A percentile compares a stretch with the other conserved stretches of the same genome.
These are phyloP conservation scores for Purpureocillium takamizusanense DNA, from an alignment of 2,329 filamentous ascomycete species.

Conservation along the genomic window DNA sequence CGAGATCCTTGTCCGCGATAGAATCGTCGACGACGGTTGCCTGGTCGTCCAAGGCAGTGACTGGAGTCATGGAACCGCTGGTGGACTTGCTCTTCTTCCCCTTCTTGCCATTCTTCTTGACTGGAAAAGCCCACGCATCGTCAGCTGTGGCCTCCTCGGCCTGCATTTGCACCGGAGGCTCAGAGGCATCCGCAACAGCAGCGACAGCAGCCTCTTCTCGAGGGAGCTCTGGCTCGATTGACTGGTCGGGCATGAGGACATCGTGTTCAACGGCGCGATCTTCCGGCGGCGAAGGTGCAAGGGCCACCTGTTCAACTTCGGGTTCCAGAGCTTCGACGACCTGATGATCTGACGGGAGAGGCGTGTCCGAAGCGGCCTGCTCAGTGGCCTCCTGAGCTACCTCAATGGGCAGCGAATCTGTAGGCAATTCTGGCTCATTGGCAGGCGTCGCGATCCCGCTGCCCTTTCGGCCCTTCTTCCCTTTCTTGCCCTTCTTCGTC, in stretches of 20 bases:
- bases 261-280: no score
- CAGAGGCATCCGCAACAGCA: no score
- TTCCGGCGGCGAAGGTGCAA: no score
- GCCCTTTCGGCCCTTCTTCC: conserved; percentile 2
- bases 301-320: not conserved
- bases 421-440: not conserved
- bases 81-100: conserved; percentile 22
- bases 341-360: no score
- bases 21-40: no score
- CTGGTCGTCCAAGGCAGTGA: conserved; percentile 1
- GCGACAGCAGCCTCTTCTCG: no score
- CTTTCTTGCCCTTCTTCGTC: conserved; percentile 3
- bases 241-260: no score
- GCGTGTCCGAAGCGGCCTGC: no score
- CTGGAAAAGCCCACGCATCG: conserved; percentile 20
- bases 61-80: conserved; percentile 3
- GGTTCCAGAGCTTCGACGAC: not conserved
- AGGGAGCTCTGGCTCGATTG: no score
- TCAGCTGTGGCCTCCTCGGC: conserved; percentile 7
- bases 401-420: not conserved
- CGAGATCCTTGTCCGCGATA: no score
- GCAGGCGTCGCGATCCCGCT: not conserved
- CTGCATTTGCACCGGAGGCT: not conserved
- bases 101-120: conserved; percentile 31
- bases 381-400: not conserved